Percentiles rank a stretch among this genome's conserved stretches.
These are phyloP conservation scores for Omphalotus olearius DNA, from an alignment of 1,284 basidiomycete species.

Conservation along the genomic window DNA sequence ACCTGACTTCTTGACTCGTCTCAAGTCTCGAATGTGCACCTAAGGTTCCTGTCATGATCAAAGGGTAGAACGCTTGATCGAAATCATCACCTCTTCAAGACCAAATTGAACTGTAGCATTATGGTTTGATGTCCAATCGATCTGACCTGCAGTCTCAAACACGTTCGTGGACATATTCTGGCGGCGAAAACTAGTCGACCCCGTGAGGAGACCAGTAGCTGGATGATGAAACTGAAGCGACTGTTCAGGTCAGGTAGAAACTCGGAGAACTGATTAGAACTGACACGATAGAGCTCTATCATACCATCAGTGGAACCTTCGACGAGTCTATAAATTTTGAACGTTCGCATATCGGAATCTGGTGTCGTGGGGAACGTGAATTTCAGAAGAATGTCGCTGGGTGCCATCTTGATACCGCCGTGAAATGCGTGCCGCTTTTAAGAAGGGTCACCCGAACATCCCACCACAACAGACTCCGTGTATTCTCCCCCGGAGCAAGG, in stretches of 20 bases:
- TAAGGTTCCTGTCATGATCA: constrained; percentile 17
- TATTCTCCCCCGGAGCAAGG: not conserved
- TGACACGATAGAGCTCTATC: constrained; percentile 46
- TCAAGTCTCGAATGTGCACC: constrained; percentile 44
- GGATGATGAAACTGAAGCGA: constrained; percentile 48
- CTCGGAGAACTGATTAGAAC: constrained; percentile 3
- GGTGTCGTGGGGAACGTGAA: constrained; percentile 33
- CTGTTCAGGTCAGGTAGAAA: not conserved
- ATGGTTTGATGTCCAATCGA: constrained; percentile 45
- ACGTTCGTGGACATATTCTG: constrained; percentile 38
- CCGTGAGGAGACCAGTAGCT: constrained; percentile 36
- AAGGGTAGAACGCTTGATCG: not conserved
- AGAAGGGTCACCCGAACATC: not conserved
- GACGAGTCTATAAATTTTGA: constrained; percentile 35
- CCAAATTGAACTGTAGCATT: constrained; percentile 48
- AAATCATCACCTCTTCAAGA: constrained; percentile 37
- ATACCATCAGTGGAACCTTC: constrained; percentile 24
- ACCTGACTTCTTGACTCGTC: constrained; percentile 42
- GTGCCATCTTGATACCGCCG: not conserved
- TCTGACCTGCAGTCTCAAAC: constrained; percentile 49
- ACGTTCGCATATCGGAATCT: constrained; percentile 39
- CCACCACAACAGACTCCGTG: not conserved
- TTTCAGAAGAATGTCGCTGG: constrained; percentile 26
- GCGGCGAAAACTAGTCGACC: constrained; percentile 46
- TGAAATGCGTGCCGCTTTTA: not conserved